phyloP scores from a whole-genome alignment of 2,329 filamentous ascomycete species.

The Penicillium nordicum region DNA sequence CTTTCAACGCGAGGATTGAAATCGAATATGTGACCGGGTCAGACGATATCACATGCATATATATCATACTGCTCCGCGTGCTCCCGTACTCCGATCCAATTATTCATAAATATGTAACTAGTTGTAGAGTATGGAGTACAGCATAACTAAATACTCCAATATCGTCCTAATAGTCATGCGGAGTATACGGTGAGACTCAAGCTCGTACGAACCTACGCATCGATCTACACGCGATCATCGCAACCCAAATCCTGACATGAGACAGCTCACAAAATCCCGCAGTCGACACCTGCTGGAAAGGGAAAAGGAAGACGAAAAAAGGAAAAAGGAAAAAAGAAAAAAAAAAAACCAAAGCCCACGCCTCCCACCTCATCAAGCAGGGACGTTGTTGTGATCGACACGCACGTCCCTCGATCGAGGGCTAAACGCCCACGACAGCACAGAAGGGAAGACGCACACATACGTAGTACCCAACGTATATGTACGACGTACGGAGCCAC shows the following conservation, averaged over 20 bases:
- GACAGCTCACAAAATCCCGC: constrained; percentile 19
- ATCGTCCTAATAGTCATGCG: not conserved
- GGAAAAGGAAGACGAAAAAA: not conserved
- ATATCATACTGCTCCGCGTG: constrained; percentile 3
- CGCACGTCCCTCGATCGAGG: not conserved
- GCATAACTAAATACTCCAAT: not conserved
- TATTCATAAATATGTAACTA: not conserved
- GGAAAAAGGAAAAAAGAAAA: too few species aligned
- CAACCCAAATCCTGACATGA: constrained; percentile 20
- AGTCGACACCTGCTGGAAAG: constrained; percentile 17
- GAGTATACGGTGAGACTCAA: not conserved
- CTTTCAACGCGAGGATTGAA: not conserved
- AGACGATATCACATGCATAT: not conserved
- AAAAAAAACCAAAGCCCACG: not conserved
- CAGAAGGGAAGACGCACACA: not conserved
- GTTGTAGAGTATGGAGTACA: not conserved
- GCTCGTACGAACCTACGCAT: not conserved
- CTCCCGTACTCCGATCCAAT: constrained; percentile 4
- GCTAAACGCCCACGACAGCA: not conserved
- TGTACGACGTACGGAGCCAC: not conserved
- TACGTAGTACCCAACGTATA: not conserved
- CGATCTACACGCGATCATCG: constrained; percentile 14
- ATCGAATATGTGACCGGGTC: not conserved
- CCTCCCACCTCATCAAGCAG: not conserved
- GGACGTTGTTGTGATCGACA: not conserved